Conservation (phyloP, 257 asterid genomes). For the Nicotiana obtusifolia region DNA sequence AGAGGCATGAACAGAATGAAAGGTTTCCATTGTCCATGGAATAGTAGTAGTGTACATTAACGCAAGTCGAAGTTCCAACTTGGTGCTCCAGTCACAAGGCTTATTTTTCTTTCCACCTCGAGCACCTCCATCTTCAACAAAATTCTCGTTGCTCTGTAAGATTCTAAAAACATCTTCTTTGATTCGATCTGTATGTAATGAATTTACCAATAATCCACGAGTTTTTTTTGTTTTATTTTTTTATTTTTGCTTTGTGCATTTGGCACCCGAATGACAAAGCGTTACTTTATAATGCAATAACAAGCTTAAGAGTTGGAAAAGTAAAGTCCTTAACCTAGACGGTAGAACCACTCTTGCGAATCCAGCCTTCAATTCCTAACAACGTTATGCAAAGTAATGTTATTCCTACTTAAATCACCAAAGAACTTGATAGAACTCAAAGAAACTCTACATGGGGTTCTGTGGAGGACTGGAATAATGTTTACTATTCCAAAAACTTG, state of each 20-base stretch:
- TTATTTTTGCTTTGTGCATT: not conserved
- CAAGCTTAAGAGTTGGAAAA: not conserved
- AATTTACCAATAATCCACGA: not conserved
- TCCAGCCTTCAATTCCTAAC: too few relatives aligned
- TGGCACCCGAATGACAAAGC: not conserved
- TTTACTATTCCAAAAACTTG: not conserved
- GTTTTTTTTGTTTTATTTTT: not conserved
- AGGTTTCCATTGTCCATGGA: not conserved
- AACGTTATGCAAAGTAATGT: not conserved
- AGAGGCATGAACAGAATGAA: conserved; percentile 6
- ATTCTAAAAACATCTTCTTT: not conserved
- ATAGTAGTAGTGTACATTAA: not conserved
- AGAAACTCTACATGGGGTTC: not conserved
- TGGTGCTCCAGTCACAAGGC: not conserved
- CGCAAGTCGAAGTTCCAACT: not conserved
- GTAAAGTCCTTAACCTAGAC: not conserved
- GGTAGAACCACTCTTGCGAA: too few relatives aligned
- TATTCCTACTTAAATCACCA: not conserved
- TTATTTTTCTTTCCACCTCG: not conserved
- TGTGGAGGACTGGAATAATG: not conserved
- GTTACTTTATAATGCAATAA: not conserved
- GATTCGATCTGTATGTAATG: conserved; percentile 4
- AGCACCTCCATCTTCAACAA: conserved; percentile 4
- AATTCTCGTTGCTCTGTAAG: not conserved
- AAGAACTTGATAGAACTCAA: not conserved